Percentiles rank a stretch among this genome's conserved stretches.
phyloP scores from a whole-genome alignment of 768 basidiomycete genomes.

The Boletus eberwhitei region DNA sequence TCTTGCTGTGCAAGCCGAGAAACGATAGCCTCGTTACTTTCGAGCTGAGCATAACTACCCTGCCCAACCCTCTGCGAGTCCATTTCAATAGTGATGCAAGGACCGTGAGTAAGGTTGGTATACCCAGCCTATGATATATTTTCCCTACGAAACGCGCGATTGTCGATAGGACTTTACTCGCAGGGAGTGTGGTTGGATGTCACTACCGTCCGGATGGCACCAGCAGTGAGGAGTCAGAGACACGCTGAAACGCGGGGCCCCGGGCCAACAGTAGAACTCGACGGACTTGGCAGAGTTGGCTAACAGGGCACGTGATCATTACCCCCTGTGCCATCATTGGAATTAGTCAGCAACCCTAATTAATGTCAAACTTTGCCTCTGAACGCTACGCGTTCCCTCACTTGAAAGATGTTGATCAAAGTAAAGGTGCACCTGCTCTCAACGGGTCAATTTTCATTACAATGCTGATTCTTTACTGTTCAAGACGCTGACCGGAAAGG shows the following conservation, averaged over 20 bases:
- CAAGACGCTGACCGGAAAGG: slow-evolving; percentile 80
- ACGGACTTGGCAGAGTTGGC: too few species aligned
- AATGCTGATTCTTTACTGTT: background rate
- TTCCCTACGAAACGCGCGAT: too few species aligned
- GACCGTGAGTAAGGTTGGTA: background rate
- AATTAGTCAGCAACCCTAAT: background rate
- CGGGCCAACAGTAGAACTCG: too few species aligned
- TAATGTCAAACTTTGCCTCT: background rate
- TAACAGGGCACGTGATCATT: background rate
- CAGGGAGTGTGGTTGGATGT: background rate
- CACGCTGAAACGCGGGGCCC: background rate
- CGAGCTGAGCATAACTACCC: background rate
- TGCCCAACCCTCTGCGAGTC: background rate
- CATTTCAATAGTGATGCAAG: slow-evolving; percentile 2
- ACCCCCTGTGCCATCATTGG: background rate
- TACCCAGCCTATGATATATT: background rate
- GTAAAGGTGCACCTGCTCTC: slow-evolving; percentile 17
- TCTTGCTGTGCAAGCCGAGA: slow-evolving; percentile 37
- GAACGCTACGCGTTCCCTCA: background rate
- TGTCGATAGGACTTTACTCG: background rate
- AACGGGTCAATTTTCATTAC: background rate
- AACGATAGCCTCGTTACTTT: slow-evolving; percentile 9
- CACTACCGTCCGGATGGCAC: background rate
- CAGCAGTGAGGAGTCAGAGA: too few species aligned
- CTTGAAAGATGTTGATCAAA: slow-evolving; percentile 24